Evolutionary conservation across 495 filamentous ascomycete species (phyloP), one percentile per base, ranked within the genome.

Genomic region (Hypoxylon lenormandii): DNA sequence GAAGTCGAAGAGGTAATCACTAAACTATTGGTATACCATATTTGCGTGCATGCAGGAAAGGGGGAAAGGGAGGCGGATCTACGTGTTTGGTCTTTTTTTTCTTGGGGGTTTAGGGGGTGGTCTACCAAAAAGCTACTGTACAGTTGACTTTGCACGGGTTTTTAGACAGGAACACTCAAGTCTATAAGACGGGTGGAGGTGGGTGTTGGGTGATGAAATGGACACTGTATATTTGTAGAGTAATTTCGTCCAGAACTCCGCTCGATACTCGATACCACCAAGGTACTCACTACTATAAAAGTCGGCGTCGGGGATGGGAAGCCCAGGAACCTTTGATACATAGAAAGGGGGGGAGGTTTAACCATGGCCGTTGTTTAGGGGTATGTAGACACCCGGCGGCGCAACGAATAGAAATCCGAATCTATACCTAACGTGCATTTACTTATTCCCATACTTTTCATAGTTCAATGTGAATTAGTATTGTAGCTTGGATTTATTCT

Each of bases 241-340:
- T 66, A 58, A 66, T 63, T 21, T 21, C 33, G 68, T 66, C 68
- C 62, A 45, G 62, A 61, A 71, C 68, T 71, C 68, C 68, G 66
- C 68, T 71, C 68, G 68, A 58, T 71, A 66, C 30, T 33, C 30
- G 68, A 58, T 71, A 66, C 56, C 50, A 65, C 30, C 15, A 42
- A 67, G 46, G 46, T 55, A 48, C n/a, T n/a, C 21, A 45, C 36
- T 13, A 40, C 42, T 45, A 19, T 8, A 43, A 3, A 68, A 56
- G 47, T 18, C 21, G 56, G 54, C 46, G 60, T 57, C 33, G 28
- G 28, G 47, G 42, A 49, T 45, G 5, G n/a, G 22, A 51, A 59
- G 30, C 58, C 53, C 10, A 40, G 58, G 59, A 49, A 53, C 22
- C 52, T 58, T 69, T 69, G 38, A 28, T 26, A 26, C n/a, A 60